These are phyloP conservation scores for Macrocystidia cucumis DNA, from an alignment of 1,284 basidiomycete genomes.

Conservation along the genomic window DNA sequence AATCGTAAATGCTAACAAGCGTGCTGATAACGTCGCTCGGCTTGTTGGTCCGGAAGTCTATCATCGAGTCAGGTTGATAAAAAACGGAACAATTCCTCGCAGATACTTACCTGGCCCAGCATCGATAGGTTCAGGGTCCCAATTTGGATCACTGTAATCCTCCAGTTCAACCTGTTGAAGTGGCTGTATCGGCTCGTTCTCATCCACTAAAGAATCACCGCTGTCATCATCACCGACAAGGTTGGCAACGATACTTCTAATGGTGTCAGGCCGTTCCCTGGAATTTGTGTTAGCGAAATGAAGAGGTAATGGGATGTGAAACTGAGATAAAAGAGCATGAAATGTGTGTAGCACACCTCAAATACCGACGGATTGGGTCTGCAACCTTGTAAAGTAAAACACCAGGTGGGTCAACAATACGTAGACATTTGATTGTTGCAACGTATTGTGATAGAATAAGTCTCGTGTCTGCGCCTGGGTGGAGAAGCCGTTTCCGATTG, in stretches of 20 bases:
- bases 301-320: too few species aligned
- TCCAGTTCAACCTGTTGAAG: constrained; percentile 70
- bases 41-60: constrained; percentile 85
- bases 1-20: constrained; percentile 93
- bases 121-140: constrained; percentile 92
- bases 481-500: constrained; percentile 81
- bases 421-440: constrained; percentile 87
- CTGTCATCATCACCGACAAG: constrained; percentile 83
- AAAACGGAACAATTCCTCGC: constrained; percentile 2
- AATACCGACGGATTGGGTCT: constrained; percentile 82
- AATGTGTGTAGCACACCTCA: constrained; percentile 46
- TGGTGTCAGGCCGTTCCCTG: constrained; percentile 85
- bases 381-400: constrained; percentile 90
- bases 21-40: constrained; percentile 90
- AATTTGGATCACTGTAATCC: constrained; percentile 82
- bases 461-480: constrained; percentile 94
- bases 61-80: neutral
- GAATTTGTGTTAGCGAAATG: constrained; percentile 2
- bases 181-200: constrained; percentile 71
- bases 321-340: constrained; percentile 5
- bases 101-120: constrained; percentile 72
- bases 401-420: constrained; percentile 87
- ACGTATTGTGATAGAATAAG: constrained; percentile 91
- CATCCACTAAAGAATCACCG: constrained; percentile 73
- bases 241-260: constrained; percentile 86